A percentile compares a stretch with the other conserved stretches of the same genome.
These are phyloP conservation scores for Scalesia atractyloides DNA, from an alignment of 129 eudicot genomes.

Conservation along the genomic window DNA sequence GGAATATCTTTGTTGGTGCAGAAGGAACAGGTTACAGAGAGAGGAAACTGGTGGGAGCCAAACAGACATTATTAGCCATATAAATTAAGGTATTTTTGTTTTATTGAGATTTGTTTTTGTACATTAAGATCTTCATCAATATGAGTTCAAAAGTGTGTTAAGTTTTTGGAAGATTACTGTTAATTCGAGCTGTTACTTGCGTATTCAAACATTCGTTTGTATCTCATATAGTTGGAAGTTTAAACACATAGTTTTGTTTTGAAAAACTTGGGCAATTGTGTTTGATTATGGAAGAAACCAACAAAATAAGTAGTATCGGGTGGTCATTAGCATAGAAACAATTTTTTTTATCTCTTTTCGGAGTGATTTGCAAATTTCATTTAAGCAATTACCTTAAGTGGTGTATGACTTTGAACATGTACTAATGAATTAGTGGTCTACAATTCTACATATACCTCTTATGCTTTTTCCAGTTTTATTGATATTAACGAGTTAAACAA, in stretches of 20 bases:
- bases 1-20: conserved; percentile 76
- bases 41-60: conserved; percentile 39
- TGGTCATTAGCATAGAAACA: background rate
- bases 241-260: background rate
- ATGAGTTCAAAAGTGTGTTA: conserved; percentile 26
- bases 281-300: background rate
- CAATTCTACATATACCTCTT: no score
- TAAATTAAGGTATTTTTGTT: conserved; percentile 25
- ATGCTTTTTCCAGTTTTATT: no score
- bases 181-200: background rate
- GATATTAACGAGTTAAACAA: no score
- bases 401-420: no score
- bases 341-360: background rate
- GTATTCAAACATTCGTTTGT: conserved; percentile 1
- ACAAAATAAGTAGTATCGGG: background rate
- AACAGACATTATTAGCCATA: conserved; percentile 23
- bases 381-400: background rate
- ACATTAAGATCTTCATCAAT: conserved; percentile 27
- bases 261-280: background rate
- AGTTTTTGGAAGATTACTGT: background rate
- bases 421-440: no score
- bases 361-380: background rate
- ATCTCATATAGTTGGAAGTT: background rate
- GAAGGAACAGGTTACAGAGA: conserved; percentile 38
- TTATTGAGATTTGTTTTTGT: conserved; percentile 14